Base-by-base conservation (phyloP, 108 stramenopile species). In the Skeletonema grethae region DNA sequence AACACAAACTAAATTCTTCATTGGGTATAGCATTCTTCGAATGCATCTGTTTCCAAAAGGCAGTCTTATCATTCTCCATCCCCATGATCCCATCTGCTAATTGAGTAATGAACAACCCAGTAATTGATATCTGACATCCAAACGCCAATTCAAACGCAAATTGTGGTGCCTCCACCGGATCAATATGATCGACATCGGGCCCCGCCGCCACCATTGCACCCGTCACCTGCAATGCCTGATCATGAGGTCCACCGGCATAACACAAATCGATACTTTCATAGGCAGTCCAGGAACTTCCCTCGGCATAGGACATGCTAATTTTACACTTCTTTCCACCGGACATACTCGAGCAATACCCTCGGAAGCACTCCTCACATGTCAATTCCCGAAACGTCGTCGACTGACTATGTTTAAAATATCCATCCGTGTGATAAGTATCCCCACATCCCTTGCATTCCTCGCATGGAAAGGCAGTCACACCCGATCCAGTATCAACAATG, bases 81-180 rank as follows among this genome's bases (percentile, higher is more conserved):
- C 94, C 94, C 96, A 98, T 96, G 73, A 99, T 99, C 1, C 98
- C 98, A 72, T 97, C 95, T 28, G 95, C 98, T 18, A 97, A 80
- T 71, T 99, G 98, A 6, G 97, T 97, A 57, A 87, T 83, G 83
- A 99, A 99, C 29, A 99, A 82, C 4, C 97, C 97, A 0, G 96
- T 97, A 35, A 97, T 80, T 16, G 70, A 73, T 28, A 77, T 84
- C 73, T 97, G 97, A 76, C 98, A 99, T 8, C 97, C 98, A 87
- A 99, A 99, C n/a, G 72, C 67, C 55, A 98, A 67, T 6, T 68
- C 77, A 70, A 94, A 91, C 5, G 78, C 70, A 66, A 88, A 84
- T 29, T 79, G 67, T 10, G 65, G 57, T 7, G 88, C 88, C 24
- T 84, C 64, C 18, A 64, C 39, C 10, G 92, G 92, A 70, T 90